These are phyloP conservation scores for Linnemannia hyalina DNA, from an alignment of 192 early-diverging fungal species.

Conservation along the genomic window DNA sequence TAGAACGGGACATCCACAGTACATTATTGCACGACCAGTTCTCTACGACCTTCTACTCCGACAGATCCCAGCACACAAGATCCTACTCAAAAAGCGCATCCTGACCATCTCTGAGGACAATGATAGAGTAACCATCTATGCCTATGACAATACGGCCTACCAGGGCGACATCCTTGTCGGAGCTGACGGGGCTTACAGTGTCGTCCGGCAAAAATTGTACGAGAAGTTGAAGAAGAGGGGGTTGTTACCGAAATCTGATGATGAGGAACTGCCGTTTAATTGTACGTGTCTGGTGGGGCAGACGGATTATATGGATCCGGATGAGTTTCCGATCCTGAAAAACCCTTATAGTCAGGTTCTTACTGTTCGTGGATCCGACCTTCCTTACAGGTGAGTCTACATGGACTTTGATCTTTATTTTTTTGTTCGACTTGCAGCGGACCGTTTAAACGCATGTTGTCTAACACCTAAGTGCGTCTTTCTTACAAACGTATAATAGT, in stretches of 20 bases:
- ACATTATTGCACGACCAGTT: conserved; percentile 13
- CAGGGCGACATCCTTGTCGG: conserved; percentile 47
- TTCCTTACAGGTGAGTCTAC: neutral
- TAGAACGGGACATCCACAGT: conserved; percentile 6
- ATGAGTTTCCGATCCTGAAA: conserved; percentile 6
- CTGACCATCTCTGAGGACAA: conserved; percentile 11
- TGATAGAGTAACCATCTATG: conserved; percentile 22
- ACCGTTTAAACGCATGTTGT: neutral
- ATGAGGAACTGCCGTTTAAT: neutral
- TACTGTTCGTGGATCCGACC: neutral
- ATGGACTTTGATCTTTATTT: neutral
- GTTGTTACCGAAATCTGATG: neutral
- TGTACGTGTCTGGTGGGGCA: conserved; percentile 25
- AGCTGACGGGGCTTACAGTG: conserved; percentile 45
- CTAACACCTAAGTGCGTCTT: neutral
- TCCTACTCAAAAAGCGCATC: conserved; percentile 29
- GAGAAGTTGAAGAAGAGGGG: neutral
- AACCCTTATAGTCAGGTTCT: neutral
- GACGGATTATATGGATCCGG: conserved; percentile 17
- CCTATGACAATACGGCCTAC: conserved; percentile 10
- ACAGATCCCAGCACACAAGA: conserved; percentile 12
- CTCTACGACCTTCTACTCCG: conserved; percentile 13
- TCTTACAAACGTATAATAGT: neutral
- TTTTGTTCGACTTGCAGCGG: neutral
- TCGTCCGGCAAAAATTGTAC: conserved; percentile 18